Conservation (phyloP, 2,329 filamentous ascomycete species). For the Penicillium sp. region DNA sequence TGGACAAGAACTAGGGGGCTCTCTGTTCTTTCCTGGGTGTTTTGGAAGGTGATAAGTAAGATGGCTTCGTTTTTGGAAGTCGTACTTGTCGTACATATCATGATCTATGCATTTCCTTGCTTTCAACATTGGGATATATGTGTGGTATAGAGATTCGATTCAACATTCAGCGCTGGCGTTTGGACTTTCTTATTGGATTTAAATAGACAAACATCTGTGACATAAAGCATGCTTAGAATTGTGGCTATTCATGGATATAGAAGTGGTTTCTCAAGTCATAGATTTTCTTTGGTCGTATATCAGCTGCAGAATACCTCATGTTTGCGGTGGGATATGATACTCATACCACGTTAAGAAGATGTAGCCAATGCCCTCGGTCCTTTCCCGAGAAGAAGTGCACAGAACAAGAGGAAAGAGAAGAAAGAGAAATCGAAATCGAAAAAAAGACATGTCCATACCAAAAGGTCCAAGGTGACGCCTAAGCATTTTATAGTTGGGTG, state of each 20-base stretch:
- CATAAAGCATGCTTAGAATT: background rate
- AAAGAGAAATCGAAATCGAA: background rate
- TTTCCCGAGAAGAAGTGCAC: background rate
- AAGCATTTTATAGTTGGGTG: constrained; percentile 6
- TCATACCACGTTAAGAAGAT: too few species aligned
- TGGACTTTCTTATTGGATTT: background rate
- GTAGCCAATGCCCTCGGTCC: too few species aligned
- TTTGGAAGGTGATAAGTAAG: background rate
- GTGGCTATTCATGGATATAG: too few species aligned
- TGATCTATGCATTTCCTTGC: constrained; percentile 13
- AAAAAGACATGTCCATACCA: too few species aligned
- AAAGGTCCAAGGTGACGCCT: background rate
- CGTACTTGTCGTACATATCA: constrained; percentile 4
- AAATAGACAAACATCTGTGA: background rate
- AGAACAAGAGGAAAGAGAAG: background rate
- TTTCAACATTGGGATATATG: constrained; percentile 31
- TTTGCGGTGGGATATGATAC: too few species aligned
- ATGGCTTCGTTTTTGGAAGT: background rate
- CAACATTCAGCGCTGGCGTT: constrained; percentile 34
- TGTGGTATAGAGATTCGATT: constrained; percentile 24
- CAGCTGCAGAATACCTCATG: too few species aligned
- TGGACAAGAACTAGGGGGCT: constrained; percentile 3
- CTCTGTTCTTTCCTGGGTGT: too few species aligned
- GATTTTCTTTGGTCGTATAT: too few species aligned
- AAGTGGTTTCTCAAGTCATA: too few species aligned